These are phyloP conservation scores for Metarhizium sp. DNA, from an alignment of 2,329 filamentous ascomycete species.

Conservation along the genomic window DNA sequence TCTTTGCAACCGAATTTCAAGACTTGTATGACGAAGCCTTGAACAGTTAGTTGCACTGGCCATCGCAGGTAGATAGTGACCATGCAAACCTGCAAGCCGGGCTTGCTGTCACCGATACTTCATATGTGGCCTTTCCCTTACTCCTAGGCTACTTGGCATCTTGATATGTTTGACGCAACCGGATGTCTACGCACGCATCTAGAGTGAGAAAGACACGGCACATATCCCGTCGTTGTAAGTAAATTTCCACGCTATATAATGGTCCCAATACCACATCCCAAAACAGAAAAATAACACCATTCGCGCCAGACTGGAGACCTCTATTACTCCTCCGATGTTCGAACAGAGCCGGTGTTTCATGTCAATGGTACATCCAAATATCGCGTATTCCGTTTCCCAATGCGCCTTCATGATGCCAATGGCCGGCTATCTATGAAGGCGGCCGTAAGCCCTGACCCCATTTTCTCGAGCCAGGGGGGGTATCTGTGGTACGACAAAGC, in stretches of 20 bases:
- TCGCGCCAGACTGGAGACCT: constrained; percentile 3
- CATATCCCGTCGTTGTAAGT: not conserved
- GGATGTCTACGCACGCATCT: not conserved
- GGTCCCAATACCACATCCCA: not conserved
- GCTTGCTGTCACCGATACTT: not conserved
- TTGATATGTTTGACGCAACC: not conserved
- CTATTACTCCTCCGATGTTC: constrained; percentile 1
- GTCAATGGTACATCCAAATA: constrained; percentile 3
- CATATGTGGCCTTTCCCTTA: not conserved
- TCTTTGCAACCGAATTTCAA: not conserved
- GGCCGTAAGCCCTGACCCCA: constrained; percentile 1
- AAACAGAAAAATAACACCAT: constrained; percentile 3
- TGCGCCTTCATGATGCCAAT: constrained; percentile 3
- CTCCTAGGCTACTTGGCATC: not conserved
- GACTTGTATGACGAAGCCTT: not conserved
- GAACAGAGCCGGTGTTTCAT: constrained; percentile 1
- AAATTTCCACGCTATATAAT: not conserved
- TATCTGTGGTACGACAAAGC: constrained; percentile 5
- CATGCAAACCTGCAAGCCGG: not conserved
- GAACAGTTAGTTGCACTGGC: too few relatives aligned
- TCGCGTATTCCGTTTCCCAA: constrained; percentile 2
- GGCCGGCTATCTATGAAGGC: constrained; percentile 3
- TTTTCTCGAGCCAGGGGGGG: not conserved
- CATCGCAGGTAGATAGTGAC: not conserved
- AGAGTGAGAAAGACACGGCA: not conserved